Evolutionary conservation across 208 protist genomes (phyloP).

Genomic region (Wallacemonas rigidus): DNA sequence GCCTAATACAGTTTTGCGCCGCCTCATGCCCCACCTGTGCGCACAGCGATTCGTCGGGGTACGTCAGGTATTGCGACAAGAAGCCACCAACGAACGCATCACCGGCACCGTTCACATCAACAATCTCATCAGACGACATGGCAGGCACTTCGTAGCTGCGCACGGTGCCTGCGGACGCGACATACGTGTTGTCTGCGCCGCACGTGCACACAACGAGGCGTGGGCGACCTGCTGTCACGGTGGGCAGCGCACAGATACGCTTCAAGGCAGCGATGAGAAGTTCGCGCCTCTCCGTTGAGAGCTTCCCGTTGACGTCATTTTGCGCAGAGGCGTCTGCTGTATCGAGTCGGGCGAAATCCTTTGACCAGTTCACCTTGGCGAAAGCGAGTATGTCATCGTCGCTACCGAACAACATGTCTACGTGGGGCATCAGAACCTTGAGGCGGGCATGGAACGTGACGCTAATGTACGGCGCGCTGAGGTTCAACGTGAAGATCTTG

Average conservation of each 20-base stretch:
- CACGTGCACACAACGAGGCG: constrained; percentile 94
- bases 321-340: neutral
- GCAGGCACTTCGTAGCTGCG: constrained; percentile 40
- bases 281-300: constrained; percentile 11
- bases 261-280: constrained; percentile 68
- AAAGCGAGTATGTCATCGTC: constrained; percentile 92
- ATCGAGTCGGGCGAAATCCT: constrained; percentile 41
- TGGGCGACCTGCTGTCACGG: constrained; percentile 44
- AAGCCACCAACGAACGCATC: constrained; percentile 98
- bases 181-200: constrained; percentile 83
- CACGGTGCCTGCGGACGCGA: constrained; percentile 56
- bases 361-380: constrained; percentile 54
- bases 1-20: constrained; percentile 87
- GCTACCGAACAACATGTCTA: constrained; percentile 96
- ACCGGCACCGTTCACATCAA: constrained; percentile 97
- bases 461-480: constrained; percentile 95
- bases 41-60: constrained; percentile 43
- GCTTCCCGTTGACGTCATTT: neutral
- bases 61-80: constrained; percentile 76
- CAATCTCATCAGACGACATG: constrained; percentile 87
- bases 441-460: constrained; percentile 87
- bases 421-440: constrained; percentile 84
- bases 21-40: constrained; percentile 78
- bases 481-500: constrained; percentile 95
- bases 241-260: constrained; percentile 67